Conservation (phyloP, 768 basidiomycete species). For the Gelatoporia subvermispora region DNA sequence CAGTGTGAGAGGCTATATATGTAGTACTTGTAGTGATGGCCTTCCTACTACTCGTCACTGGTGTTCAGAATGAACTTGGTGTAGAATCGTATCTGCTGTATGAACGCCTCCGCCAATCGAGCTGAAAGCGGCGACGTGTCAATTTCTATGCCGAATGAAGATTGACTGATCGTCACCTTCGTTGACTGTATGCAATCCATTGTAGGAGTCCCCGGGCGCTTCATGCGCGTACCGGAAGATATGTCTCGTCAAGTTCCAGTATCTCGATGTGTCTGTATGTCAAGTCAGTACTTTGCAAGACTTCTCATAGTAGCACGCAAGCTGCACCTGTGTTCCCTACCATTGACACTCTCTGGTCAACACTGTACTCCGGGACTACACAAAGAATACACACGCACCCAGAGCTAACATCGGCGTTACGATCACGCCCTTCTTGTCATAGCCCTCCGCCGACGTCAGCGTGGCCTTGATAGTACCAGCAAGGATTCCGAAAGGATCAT, state of each 20-base stretch:
- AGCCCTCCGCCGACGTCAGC: conserved; percentile 15
- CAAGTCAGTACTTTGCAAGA: not conserved
- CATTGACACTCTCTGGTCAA: conserved; percentile 24
- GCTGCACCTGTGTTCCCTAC: conserved; percentile 15
- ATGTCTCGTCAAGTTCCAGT: conserved; percentile 43
- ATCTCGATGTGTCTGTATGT: conserved; percentile 38
- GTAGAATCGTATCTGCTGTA: conserved; percentile 67
- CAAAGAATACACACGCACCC: conserved; percentile 24
- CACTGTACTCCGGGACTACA: conserved; percentile 30
- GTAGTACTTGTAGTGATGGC: too few relatives aligned
- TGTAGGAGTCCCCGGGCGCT: conserved; percentile 19
- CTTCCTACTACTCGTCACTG: conserved; percentile 39
- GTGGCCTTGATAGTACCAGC: conserved; percentile 29
- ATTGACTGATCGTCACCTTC: conserved; percentile 41
- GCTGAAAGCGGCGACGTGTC: conserved; percentile 28
- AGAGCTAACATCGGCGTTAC: conserved; percentile 21
- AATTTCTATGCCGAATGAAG: not conserved
- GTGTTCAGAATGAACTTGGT: conserved; percentile 60
- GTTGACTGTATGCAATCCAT: conserved; percentile 64
- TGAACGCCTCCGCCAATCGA: conserved; percentile 42
- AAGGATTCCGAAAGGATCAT: conserved; percentile 27
- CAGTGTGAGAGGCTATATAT: too few relatives aligned
- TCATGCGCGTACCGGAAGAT: conserved; percentile 62
- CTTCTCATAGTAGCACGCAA: not conserved
- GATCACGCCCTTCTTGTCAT: conserved; percentile 15